Conservation (phyloP, 495 filamentous ascomycete genomes). For the Aspergillus bridgeri region DNA sequence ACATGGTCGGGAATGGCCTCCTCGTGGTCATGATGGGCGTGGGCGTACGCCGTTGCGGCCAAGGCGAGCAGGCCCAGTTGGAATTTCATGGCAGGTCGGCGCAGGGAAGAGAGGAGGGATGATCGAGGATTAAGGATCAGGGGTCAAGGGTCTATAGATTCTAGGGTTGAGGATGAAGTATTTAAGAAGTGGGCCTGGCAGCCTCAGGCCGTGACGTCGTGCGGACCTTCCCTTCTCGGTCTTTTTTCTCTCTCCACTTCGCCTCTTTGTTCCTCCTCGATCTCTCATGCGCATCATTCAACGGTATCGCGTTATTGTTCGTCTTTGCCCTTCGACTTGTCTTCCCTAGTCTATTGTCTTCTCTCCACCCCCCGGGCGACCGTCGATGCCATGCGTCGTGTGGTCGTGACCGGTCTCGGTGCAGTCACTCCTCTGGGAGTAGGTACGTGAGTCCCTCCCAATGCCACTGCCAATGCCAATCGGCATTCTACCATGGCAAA, state of each 20-base stretch:
- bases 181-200: slow-evolving; percentile 15
- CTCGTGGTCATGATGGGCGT: slow-evolving; percentile 37
- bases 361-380: neutral
- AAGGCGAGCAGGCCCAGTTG: slow-evolving; percentile 33
- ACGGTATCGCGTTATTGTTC: no score
- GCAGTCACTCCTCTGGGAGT: slow-evolving; percentile 89
- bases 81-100: slow-evolving; percentile 25
- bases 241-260: slow-evolving; percentile 9
- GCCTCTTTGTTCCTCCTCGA: slow-evolving; percentile 11
- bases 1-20: slow-evolving; percentile 40
- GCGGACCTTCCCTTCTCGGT: slow-evolving; percentile 48
- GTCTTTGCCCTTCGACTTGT: neutral
- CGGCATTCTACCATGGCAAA: neutral
- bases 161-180: no score
- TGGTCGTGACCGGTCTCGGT: slow-evolving; percentile 92
- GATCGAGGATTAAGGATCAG: no score
- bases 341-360: slow-evolving; percentile 3
- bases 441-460: slow-evolving; percentile 44
- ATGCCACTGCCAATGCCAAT: neutral
- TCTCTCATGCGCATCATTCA: no score
- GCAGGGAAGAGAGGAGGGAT: neutral
- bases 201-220: slow-evolving; percentile 32
- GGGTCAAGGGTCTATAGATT: no score
- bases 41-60: slow-evolving; percentile 31
- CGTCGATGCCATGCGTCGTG: slow-evolving; percentile 71